Base-by-base conservation (phyloP, 176 grass and related monocot genomes). In the Aegilops longissima region DNA sequence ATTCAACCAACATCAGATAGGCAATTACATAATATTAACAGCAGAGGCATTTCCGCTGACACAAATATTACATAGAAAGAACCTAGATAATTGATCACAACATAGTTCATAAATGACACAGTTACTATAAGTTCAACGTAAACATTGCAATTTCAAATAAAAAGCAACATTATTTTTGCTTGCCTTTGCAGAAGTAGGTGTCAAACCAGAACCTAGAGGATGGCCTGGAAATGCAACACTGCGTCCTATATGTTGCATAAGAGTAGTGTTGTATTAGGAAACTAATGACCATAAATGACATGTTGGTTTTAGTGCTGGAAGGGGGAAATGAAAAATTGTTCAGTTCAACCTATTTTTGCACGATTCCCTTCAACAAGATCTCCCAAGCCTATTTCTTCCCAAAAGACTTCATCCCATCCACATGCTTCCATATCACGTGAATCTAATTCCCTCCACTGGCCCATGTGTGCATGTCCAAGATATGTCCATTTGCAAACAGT, bases 161-260 rank as follows among this genome's bases (percentile, higher is more conserved):
- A 66, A 44, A 81, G 18, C 9, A 90, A 31, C 61, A 64, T 30
- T 68, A 65, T 23, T 51, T 14, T 91, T 90, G 73, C 88, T 94
- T 93, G 81, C 96, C 93, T 95, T 93, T 88, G 96, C 93, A 81
- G 96, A 88, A 84, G 84, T 51, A 89, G 88, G 79, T 78, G 92
- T 96, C 84, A 98, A 89, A 79, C 96, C 96, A 77, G 93, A 92
- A 94, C 96, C 96, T 76, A 98, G 91, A 87, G 96, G 86, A 93
- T 98, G 93, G 51, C 96, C 96, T 59, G 93, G 96, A 94, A 98
- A 98, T 72, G 96, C 96, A 79, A 96, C 96, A 90, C 93, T 94
- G 59, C 86, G 82, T 74, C 96, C 96, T 98, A 87, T 91, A 86
- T 85, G 39, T 93, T 85, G 23, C 70, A 66, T 38, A 45, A 52